Evolutionary conservation across 2,329 filamentous ascomycete genomes (phyloP).

Genomic region (Xylariaceae sp.): DNA sequence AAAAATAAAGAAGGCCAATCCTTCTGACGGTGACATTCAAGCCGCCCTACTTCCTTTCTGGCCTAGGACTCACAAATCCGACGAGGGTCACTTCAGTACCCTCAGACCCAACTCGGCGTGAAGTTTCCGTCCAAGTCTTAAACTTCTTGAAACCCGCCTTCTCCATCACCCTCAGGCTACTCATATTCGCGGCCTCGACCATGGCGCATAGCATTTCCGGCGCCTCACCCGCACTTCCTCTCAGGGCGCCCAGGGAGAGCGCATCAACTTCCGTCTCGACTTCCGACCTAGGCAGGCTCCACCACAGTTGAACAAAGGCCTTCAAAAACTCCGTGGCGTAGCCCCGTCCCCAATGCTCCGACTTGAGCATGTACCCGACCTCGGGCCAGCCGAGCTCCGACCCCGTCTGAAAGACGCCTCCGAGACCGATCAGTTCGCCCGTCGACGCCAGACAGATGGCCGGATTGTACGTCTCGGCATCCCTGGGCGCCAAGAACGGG

Average conservation of each 20-base stretch:
- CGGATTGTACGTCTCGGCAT: slow-evolving; percentile 24
- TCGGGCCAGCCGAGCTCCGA: slow-evolving; percentile 17
- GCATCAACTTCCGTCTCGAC: neutral
- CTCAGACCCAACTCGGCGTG: neutral
- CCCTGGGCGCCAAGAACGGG: slow-evolving; percentile 17
- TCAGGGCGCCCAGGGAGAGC: neutral
- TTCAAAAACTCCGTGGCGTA: slow-evolving; percentile 16
- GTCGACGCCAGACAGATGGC: slow-evolving; percentile 36
- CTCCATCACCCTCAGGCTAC: slow-evolving; percentile 15
- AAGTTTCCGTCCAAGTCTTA: slow-evolving; percentile 7
- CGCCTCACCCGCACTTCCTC: neutral
- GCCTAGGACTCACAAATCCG: slow-evolving; percentile 8
- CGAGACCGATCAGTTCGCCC: slow-evolving; percentile 41
- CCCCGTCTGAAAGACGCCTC: slow-evolving; percentile 27
- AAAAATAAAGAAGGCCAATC: too few relatives aligned
- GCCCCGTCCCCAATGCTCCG: slow-evolving; percentile 17
- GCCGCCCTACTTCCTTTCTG: neutral
- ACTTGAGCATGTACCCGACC: slow-evolving; percentile 18
- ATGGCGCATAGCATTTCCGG: slow-evolving; percentile 17
- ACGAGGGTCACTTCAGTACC: slow-evolving; percentile 12
- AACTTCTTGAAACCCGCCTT: slow-evolving; percentile 20
- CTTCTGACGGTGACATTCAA: neutral
- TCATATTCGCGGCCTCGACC: slow-evolving; percentile 2
- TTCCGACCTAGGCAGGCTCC: neutral
- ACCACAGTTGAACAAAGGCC: slow-evolving; percentile 12